Conservation (phyloP, 768 basidiomycete species). For the Lactarius deliciosus region DNA sequence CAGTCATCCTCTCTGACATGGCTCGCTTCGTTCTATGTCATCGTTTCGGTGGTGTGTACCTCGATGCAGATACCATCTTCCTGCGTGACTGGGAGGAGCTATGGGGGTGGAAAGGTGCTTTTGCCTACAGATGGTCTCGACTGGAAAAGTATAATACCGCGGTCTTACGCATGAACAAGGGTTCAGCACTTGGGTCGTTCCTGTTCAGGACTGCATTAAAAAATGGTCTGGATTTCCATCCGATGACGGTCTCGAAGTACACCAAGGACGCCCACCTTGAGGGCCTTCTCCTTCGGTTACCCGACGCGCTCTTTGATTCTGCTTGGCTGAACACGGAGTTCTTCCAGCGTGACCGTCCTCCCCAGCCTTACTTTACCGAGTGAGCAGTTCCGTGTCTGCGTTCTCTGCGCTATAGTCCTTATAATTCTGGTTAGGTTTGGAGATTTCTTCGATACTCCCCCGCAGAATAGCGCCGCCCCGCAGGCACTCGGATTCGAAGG, state of each 20-base stretch:
- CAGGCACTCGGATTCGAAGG: constrained; percentile 89
- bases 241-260: constrained; percentile 91
- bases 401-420: constrained; percentile 1
- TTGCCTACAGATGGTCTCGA: constrained; percentile 95
- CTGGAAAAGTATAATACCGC: constrained; percentile 95
- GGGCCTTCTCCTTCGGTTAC: constrained; percentile 78
- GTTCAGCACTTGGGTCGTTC: constrained; percentile 88
- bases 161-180: constrained; percentile 90
- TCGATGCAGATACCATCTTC: constrained; percentile 95
- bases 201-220: constrained; percentile 92
- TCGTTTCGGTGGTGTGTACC: constrained; percentile 93
- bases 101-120: constrained; percentile 96
- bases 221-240: constrained; percentile 95
- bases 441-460: constrained; percentile 85
- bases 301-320: constrained; percentile 94
- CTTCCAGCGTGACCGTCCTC: constrained; percentile 88
- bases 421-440: constrained; percentile 57
- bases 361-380: constrained; percentile 92
- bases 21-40: constrained; percentile 97
- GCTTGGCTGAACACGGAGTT: constrained; percentile 95
- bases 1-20: constrained; percentile 95
- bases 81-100: constrained; percentile 98
- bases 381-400: constrained; percentile 38
- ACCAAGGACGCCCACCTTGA: constrained; percentile 87
- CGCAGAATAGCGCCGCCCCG: constrained; percentile 72